Percentiles rank a stretch among this genome's conserved stretches.
These are phyloP conservation scores for Trichosporon ovoides DNA, from an alignment of 1,284 basidiomycete species.

Conservation along the genomic window DNA sequence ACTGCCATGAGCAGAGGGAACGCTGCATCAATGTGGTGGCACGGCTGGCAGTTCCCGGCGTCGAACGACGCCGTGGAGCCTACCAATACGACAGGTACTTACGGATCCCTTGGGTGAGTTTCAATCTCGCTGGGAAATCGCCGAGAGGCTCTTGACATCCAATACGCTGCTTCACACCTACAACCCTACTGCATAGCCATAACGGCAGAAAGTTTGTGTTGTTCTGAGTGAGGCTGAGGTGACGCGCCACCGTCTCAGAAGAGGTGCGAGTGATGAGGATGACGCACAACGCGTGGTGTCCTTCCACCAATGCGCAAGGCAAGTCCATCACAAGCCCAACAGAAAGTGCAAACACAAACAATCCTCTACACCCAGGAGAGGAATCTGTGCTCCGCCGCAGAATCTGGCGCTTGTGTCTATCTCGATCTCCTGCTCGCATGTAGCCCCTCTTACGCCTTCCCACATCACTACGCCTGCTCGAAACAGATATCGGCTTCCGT, in stretches of 20 bases:
- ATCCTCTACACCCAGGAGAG: no score
- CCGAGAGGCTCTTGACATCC: no score
- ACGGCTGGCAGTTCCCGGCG: background rate
- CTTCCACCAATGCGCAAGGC: background rate
- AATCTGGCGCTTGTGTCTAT: background rate
- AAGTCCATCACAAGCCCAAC: background rate
- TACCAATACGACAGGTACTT: background rate
- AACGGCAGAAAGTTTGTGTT: background rate
- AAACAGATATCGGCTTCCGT: background rate
- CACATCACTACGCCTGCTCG: background rate
- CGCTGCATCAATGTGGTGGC: background rate
- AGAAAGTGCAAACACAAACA: background rate
- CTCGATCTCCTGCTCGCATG: background rate
- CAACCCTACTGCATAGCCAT: no score
- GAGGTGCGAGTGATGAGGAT: background rate
- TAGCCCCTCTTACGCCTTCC: background rate
- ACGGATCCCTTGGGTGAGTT: conserved; percentile 1
- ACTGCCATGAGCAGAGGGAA: background rate
- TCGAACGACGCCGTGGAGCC: background rate
- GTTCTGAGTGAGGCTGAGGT: no score
- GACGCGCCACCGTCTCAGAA: no score
- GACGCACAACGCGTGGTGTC: background rate
- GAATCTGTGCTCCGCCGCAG: background rate
- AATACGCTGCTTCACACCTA: no score
- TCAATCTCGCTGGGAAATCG: background rate